Conservation (phyloP, 78 protist genomes). For the Dictyostelium capitatum region DNA sequence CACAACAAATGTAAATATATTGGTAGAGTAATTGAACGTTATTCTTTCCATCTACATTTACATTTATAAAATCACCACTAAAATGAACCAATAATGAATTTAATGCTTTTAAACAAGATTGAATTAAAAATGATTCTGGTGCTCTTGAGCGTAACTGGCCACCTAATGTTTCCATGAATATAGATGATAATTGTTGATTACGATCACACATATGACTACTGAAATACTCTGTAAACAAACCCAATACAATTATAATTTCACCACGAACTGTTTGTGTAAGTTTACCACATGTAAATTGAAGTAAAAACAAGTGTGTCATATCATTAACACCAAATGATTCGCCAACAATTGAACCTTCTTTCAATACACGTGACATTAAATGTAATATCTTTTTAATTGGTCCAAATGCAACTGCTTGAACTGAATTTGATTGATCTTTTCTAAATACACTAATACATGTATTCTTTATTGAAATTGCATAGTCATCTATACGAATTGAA, state of each 20-base stretch:
- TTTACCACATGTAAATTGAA: slow-evolving; percentile 79
- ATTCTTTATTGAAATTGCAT: slow-evolving; percentile 39
- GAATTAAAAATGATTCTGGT: slow-evolving; percentile 46
- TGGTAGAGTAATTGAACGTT: slow-evolving; percentile 55
- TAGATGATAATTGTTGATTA: slow-evolving; percentile 25
- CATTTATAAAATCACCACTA: slow-evolving; percentile 40
- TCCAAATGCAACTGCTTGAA: slow-evolving; percentile 38
- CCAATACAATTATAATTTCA: slow-evolving; percentile 51
- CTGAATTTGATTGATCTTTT: slow-evolving; percentile 46
- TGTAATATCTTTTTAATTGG: slow-evolving; percentile 62
- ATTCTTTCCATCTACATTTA: slow-evolving; percentile 33
- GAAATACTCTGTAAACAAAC: slow-evolving; percentile 69
- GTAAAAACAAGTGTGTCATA: slow-evolving; percentile 44
- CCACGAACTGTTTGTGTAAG: slow-evolving; percentile 66
- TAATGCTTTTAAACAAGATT: slow-evolving; percentile 30
- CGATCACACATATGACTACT: slow-evolving; percentile 36
- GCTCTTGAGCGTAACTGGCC: slow-evolving; percentile 48
- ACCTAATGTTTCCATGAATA: slow-evolving; percentile 70
- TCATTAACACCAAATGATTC: slow-evolving; percentile 53
- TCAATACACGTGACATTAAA: neutral
- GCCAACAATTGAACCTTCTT: neutral
- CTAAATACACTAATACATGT: slow-evolving; percentile 38
- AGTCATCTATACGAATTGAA: neutral
- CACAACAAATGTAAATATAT: slow-evolving; percentile 43
- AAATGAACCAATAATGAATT: slow-evolving; percentile 50